Evolutionary conservation across 75 land plant species (phyloP), one percentile per base, ranked within the genome.

Genomic region (Cunninghamia lanceolata): DNA sequence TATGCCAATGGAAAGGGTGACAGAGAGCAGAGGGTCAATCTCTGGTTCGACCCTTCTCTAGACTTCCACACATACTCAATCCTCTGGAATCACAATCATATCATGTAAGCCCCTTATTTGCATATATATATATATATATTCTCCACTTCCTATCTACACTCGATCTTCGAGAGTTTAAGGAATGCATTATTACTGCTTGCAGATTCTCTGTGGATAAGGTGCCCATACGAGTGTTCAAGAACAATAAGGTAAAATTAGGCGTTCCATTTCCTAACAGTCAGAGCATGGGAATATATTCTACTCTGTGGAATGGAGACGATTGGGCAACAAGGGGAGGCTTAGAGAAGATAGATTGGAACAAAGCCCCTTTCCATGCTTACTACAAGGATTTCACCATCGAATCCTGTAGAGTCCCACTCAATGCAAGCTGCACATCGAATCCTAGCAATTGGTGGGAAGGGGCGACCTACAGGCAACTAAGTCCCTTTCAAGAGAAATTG

Each of bases 291-390:
- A 85, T 97, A 39, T 91, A 87, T 88, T 94, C 96, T 28, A 97
- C 94, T 6, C 85, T 97, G 50, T 97, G 97, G 95, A 91, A 97
- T 59, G 99, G 92, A 2, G 95, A 94, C 32, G 83, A 89, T 66
- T 97, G 97, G 99, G 99, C 97, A 17, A 97, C 99, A 15, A 50
- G 94, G 21, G 99, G 97, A 2, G 97, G 97, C 0, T 42, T 89
- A 7, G 99, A 91, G 89, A 95, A 95, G 86, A 95, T 92, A 25
- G 89, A 97, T 83, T 97, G 93, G 94, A 83, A 52, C 74, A 86
- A 90, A 38, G 96, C 94, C 0, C 97, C 99, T 13, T 97, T 95
- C 88, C 68, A 81, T 13, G 93, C 94, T 43, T 95, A 89, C 83
- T 91, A 91, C 86, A 92, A 79, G 87, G 90, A 93, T 82, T 97